Conservation (phyloP, 495 filamentous ascomycete genomes). For the Symbiotaphrina buchneri region DNA sequence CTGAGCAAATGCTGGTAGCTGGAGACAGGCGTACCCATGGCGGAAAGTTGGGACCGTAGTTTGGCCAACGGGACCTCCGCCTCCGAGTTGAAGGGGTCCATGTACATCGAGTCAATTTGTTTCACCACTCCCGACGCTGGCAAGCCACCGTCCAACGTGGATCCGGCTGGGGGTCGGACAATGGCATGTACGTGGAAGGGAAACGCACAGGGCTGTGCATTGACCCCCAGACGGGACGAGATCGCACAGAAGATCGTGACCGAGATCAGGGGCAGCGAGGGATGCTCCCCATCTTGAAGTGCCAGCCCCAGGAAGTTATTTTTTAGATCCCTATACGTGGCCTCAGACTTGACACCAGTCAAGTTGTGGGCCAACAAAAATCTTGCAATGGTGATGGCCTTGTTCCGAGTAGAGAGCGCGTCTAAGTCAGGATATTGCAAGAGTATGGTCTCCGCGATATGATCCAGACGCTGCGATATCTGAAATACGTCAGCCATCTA, state of each 20-base stretch:
- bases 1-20: constrained; percentile 33
- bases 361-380: constrained; percentile 45
- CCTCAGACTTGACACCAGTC: constrained; percentile 37
- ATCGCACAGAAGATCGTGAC: constrained; percentile 48
- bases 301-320: constrained; percentile 70
- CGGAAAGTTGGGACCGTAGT: constrained; percentile 33
- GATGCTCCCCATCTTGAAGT: constrained; percentile 32
- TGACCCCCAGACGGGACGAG: constrained; percentile 40
- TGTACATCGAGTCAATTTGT: constrained; percentile 31
- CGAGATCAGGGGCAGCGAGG: constrained; percentile 59
- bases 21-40: constrained; percentile 30
- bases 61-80: constrained; percentile 35
- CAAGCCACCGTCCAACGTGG: constrained; percentile 36
- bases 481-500: too few relatives aligned
- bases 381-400: constrained; percentile 38
- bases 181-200: constrained; percentile 63
- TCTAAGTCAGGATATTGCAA: constrained; percentile 23
- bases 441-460: constrained; percentile 29
- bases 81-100: constrained; percentile 61
- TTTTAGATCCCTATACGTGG: constrained; percentile 50
- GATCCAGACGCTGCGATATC: constrained; percentile 39
- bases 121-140: constrained; percentile 4
- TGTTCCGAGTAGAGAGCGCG: constrained; percentile 31
- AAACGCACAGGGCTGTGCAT: constrained; percentile 51
- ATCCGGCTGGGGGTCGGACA: constrained; percentile 30